Conservation (phyloP, 2,329 filamentous ascomycete species). For the Ophiostoma quercus region DNA sequence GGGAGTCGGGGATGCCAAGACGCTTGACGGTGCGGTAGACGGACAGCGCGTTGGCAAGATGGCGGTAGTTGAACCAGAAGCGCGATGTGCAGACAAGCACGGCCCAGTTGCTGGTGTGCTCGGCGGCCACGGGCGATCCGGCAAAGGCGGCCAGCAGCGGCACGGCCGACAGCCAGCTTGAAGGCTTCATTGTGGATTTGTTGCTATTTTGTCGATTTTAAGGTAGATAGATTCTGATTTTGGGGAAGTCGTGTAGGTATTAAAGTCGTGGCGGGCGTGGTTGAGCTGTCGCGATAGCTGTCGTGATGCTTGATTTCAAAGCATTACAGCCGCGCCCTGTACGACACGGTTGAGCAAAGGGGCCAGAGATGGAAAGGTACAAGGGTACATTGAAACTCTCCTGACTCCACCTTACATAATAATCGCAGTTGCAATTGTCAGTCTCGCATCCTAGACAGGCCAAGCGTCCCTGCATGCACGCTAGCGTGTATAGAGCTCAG, state of each 20-base stretch:
- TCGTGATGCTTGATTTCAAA: constrained; percentile 11
- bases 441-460: background rate
- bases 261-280: background rate
- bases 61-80: constrained; percentile 99
- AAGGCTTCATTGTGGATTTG: constrained; percentile 47
- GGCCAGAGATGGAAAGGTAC: background rate
- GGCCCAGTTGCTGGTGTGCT: constrained; percentile 98
- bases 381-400: background rate
- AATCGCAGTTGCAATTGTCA: background rate
- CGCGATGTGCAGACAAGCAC: constrained; percentile 97
- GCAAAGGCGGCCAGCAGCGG: constrained; percentile 45
- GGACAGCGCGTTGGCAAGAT: constrained; percentile 94
- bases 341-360: constrained; percentile 4
- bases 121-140: constrained; percentile 47
- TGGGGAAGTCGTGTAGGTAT: background rate
- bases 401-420: constrained; percentile 7
- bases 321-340: background rate
- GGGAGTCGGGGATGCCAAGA: constrained; percentile 92
- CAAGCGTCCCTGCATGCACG: background rate
- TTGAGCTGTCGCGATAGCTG: constrained; percentile 7
- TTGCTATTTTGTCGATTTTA: background rate
- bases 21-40: constrained; percentile 98
- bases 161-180: constrained; percentile 37
- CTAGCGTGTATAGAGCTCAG: background rate
- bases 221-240: too few species aligned